A percentile compares a stretch with the other conserved stretches of the same genome.
phyloP scores from a whole-genome alignment of 2,329 filamentous ascomycete species.

The Pyrenophora graminea region DNA sequence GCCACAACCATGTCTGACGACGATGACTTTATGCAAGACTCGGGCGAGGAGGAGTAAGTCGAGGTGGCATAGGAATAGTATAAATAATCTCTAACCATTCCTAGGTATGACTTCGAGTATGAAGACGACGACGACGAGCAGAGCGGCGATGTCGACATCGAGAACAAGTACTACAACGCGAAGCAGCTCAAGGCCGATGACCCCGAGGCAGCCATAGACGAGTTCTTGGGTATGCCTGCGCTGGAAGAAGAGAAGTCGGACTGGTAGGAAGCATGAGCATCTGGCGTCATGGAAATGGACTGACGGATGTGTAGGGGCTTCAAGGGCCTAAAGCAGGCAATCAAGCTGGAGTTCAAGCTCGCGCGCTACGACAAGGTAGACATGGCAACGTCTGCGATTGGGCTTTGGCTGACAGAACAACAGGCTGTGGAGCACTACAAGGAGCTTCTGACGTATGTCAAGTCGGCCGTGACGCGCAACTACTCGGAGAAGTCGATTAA shows the following conservation, averaged over 20 bases:
- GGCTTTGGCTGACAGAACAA: constrained; percentile 24
- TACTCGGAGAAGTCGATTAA: constrained; percentile 99
- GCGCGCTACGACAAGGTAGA: constrained; percentile 79
- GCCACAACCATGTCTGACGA: constrained; percentile 72
- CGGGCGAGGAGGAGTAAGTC: constrained; percentile 78
- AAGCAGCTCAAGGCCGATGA: constrained; percentile 92
- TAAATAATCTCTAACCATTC: constrained; percentile 23
- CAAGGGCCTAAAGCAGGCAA: constrained; percentile 96
- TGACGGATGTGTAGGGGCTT: constrained; percentile 66
- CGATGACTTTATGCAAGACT: constrained; percentile 93
- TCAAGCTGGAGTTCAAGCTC: constrained; percentile 95
- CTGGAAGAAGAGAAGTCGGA: constrained; percentile 92
- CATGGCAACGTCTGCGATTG: neutral
- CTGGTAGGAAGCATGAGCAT: constrained; percentile 61
- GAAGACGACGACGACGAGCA: constrained; percentile 92
- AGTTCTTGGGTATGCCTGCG: constrained; percentile 86
- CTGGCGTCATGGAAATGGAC: constrained; percentile 7
- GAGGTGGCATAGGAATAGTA: neutral
- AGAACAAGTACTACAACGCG: constrained; percentile 99
- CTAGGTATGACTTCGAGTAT: constrained; percentile 93
- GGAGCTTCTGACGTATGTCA: constrained; percentile 95
- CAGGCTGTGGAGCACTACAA: constrained; percentile 90
- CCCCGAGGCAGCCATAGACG: constrained; percentile 84
- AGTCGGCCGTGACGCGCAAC: constrained; percentile 93
- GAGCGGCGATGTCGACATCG: constrained; percentile 86